A percentile compares a stretch with the other conserved stretches of the same genome.
phyloP scores from a whole-genome alignment of 495 filamentous ascomycete species.

The Chaetomium tenue region DNA sequence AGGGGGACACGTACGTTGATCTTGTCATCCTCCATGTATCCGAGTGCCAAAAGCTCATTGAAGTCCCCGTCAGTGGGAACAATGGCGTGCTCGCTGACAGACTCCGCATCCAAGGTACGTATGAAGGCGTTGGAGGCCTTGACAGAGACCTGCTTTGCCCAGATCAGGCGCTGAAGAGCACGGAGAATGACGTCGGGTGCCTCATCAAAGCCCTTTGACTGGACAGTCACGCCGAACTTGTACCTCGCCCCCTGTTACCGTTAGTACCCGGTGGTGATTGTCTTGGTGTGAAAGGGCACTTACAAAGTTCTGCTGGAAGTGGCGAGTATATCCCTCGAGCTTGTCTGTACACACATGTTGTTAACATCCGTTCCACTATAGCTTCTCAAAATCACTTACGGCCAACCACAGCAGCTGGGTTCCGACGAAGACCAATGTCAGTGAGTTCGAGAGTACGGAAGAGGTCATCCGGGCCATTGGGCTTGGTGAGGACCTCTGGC shows the following conservation, averaged over 20 bases:
- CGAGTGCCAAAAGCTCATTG: conserved; percentile 75
- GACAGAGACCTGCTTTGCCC: conserved; percentile 57
- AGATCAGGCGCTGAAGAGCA: conserved; percentile 60
- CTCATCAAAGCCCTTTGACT: conserved; percentile 60
- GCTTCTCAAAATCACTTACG: conserved; percentile 18
- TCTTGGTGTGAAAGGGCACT: conserved; percentile 28
- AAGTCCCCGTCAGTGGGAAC: conserved; percentile 44
- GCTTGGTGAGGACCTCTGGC: conserved; percentile 45
- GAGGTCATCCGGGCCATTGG: conserved; percentile 61
- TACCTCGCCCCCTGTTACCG: conserved; percentile 70
- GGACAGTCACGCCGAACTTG: conserved; percentile 71
- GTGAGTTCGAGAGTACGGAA: conserved; percentile 58
- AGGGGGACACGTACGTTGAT: conserved; percentile 58
- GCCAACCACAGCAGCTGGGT: conserved; percentile 39
- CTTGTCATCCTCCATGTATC: conserved; percentile 67
- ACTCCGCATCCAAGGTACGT: not conserved
- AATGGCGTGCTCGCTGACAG: conserved; percentile 12
- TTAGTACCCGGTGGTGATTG: conserved; percentile 18
- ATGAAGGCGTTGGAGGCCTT: conserved; percentile 28
- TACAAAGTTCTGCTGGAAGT: conserved; percentile 74
- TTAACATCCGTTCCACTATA: not conserved
- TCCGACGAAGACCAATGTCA: conserved; percentile 61
- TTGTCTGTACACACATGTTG: conserved; percentile 25
- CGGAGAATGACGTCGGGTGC: conserved; percentile 58
- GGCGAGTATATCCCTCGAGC: conserved; percentile 55